These are phyloP conservation scores for Allium sativum DNA, from an alignment of 106 monocot genomes.

Conservation along the genomic window DNA sequence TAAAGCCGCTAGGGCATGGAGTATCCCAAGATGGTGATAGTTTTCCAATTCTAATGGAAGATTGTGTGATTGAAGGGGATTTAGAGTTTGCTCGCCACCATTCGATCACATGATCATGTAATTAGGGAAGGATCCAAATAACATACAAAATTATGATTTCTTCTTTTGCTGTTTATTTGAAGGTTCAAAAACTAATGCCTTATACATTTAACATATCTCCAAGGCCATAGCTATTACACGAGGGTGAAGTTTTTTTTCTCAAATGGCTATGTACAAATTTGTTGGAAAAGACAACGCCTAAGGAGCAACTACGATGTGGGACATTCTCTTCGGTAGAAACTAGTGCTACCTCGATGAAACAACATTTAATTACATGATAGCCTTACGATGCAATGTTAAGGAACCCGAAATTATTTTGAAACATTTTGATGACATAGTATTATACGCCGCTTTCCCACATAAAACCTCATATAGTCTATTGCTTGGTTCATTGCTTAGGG, in stretches of 20 bases:
- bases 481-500: conserved; percentile 32
- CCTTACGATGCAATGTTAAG: conserved; percentile 18
- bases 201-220: conserved; percentile 25
- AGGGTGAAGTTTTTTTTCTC: conserved; percentile 67
- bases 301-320: conserved; percentile 36
- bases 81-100: conserved; percentile 15
- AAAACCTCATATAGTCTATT: conserved; percentile 45
- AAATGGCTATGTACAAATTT: conserved; percentile 17
- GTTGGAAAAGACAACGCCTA: conserved; percentile 9
- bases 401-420: conserved; percentile 14
- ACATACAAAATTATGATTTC: conserved; percentile 61
- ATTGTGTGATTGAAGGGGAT: conserved; percentile 53
- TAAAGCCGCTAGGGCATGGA: conserved; percentile 2
- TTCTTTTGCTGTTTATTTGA: conserved; percentile 38
- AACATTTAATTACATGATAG: conserved; percentile 54
- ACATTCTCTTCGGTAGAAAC: conserved; percentile 23
- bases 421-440: conserved; percentile 58
- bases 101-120: conserved; percentile 47
- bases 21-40: conserved; percentile 50
- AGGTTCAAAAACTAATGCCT: conserved; percentile 10
- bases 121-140: conserved; percentile 43
- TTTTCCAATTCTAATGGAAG: conserved; percentile 75
- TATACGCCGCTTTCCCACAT: conserved; percentile 48
- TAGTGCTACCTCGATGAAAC: conserved; percentile 23
- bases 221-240: conserved; percentile 29